Conservation (phyloP, 2,329 filamentous ascomycete species). For the Clarireedia sp. region DNA sequence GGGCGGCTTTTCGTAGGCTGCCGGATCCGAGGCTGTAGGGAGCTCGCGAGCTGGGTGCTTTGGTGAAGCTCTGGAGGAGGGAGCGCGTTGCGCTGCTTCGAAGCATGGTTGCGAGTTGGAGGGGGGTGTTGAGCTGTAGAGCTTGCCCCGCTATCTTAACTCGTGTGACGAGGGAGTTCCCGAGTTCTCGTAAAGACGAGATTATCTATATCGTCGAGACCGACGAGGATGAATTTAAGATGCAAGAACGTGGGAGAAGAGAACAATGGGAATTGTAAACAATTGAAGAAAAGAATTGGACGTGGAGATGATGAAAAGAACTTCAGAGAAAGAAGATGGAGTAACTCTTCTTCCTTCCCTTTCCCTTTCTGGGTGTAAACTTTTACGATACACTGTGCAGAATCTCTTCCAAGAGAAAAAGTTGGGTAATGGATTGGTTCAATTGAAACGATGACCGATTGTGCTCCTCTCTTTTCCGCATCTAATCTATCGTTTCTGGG, state of each 20-base stretch:
- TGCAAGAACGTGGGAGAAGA: neutral
- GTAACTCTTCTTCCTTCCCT: neutral
- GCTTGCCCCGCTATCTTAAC: conserved; percentile 21
- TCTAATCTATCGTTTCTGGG: too few species aligned
- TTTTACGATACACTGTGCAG: neutral
- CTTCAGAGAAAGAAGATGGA: neutral
- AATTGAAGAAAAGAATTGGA: neutral
- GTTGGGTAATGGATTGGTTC: neutral
- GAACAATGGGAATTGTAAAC: neutral
- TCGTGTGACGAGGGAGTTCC: neutral
- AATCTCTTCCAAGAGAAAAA: neutral
- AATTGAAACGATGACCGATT: too few species aligned
- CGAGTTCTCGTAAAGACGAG: neutral
- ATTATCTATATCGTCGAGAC: neutral
- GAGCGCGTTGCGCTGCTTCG: conserved; percentile 25
- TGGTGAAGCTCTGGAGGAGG: conserved; percentile 25
- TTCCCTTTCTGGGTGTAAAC: neutral
- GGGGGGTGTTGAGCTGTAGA: neutral
- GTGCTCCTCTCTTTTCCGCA: too few species aligned
- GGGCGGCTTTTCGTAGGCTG: conserved; percentile 17
- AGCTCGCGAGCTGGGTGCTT: conserved; percentile 17
- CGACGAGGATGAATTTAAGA: neutral
- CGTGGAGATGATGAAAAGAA: neutral
- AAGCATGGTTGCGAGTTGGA: conserved; percentile 24
- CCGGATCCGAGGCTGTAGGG: conserved; percentile 23